Evolutionary conservation across 2,329 filamentous ascomycete genomes (phyloP).

Genomic region (Colletotrichum horii): DNA sequence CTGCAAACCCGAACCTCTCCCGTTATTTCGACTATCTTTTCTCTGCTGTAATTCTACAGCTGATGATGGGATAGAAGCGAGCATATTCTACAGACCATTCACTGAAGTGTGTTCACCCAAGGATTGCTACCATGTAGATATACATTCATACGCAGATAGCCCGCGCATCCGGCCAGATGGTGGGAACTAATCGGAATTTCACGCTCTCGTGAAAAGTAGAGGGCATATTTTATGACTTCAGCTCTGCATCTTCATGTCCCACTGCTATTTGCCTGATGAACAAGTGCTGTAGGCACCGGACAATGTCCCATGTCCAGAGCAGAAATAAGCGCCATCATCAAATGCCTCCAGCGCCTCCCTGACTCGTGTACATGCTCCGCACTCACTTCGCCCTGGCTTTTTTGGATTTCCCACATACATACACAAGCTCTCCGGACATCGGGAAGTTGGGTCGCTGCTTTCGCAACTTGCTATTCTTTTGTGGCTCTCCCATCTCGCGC

Average conservation of each 20-base stretch:
- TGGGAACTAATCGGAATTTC: not conserved
- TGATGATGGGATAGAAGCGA: not conserved
- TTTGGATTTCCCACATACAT: conserved; percentile 40
- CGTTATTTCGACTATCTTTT: not conserved
- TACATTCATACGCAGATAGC: not conserved
- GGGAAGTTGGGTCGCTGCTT: conserved; percentile 29
- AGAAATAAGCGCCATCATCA: conserved; percentile 23
- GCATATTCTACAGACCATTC: not conserved
- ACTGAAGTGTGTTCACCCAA: not conserved
- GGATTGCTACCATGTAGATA: not conserved
- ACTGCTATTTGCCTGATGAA: not conserved
- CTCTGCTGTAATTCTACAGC: not conserved
- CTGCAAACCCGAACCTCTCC: not conserved
- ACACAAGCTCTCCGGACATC: conserved; percentile 38
- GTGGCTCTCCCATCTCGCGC: conserved; percentile 33
- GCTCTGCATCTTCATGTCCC: not conserved
- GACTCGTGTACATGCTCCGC: conserved; percentile 31
- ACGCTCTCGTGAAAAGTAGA: not conserved
- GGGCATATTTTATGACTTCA: not conserved
- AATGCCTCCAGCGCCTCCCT: conserved; percentile 33
- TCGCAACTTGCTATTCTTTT: conserved; percentile 43
- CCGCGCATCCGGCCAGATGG: not conserved
- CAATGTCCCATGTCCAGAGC: not conserved
- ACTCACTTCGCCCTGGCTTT: conserved; percentile 36
- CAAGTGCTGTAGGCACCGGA: not conserved